Conservation (phyloP, 139 green algal genomes). For the Chlorella sp. region DNA sequence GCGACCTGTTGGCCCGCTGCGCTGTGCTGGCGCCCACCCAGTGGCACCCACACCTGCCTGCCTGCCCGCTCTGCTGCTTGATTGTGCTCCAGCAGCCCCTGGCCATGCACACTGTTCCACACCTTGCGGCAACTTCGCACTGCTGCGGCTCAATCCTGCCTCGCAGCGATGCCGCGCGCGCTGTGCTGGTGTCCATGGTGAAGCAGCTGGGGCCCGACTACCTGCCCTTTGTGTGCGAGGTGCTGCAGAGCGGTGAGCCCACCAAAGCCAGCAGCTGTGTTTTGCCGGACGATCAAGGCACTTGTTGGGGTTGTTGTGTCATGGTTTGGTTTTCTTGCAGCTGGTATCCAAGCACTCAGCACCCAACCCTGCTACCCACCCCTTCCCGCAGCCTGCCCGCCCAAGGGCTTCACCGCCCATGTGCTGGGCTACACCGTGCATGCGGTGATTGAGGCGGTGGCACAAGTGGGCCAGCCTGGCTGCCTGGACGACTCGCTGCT, state of each 20-base stretch:
- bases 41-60: too few relatives aligned
- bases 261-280: too few relatives aligned
- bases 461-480: conserved; percentile 41
- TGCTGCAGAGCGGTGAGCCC: conserved; percentile 51
- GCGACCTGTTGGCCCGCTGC: too few relatives aligned
- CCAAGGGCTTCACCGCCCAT: conserved; percentile 84
- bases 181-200: conserved; percentile 77
- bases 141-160: too few relatives aligned
- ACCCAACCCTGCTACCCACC: not conserved
- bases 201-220: conserved; percentile 82
- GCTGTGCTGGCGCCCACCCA: too few relatives aligned
- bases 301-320: too few relatives aligned
- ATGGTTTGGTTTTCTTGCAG: too few relatives aligned
- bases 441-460: conserved; percentile 73
- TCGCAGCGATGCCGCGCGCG: conserved; percentile 77
- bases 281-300: too few relatives aligned
- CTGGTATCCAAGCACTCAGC: not conserved
- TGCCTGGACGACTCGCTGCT: conserved; percentile 70
- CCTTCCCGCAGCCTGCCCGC: conserved; percentile 48
- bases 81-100: too few relatives aligned
- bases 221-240: conserved; percentile 59
- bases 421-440: conserved; percentile 92
- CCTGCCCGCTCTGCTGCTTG: too few relatives aligned
- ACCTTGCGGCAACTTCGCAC: too few relatives aligned
- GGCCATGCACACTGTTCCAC: too few relatives aligned